These are phyloP conservation scores for Colletotrichum sp. DNA, from an alignment of 2,329 filamentous ascomycete species.

Conservation along the genomic window DNA sequence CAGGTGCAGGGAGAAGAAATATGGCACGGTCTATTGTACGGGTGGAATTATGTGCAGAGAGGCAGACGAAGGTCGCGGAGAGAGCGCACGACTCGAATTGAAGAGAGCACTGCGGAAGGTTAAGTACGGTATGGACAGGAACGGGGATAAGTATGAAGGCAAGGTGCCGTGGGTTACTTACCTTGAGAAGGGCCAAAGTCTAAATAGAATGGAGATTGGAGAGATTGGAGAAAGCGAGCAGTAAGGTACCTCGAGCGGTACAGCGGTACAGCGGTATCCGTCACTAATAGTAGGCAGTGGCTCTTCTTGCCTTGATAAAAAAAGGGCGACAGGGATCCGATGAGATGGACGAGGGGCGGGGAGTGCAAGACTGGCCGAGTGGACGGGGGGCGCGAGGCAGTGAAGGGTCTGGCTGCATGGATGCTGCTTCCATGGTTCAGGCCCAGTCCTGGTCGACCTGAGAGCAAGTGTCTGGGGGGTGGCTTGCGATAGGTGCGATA, in stretches of 20 bases:
- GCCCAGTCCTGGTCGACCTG: background rate
- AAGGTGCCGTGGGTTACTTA: background rate
- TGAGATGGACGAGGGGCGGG: slow-evolving; percentile 1
- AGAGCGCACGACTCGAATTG: background rate
- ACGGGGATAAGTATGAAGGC: background rate
- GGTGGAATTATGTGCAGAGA: background rate
- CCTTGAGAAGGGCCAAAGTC: slow-evolving; percentile 11
- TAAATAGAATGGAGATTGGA: slow-evolving; percentile 16
- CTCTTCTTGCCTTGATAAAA: background rate
- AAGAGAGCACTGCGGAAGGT: background rate
- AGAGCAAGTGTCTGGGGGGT: background rate
- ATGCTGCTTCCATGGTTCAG: background rate
- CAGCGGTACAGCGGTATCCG: background rate
- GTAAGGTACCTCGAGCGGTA: background rate
- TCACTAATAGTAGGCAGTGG: background rate
- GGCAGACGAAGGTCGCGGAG: background rate
- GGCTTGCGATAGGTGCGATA: slow-evolving; percentile 9
- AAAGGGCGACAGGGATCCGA: slow-evolving; percentile 1
- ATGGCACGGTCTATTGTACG: background rate
- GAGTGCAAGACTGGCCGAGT: background rate
- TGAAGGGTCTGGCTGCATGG: slow-evolving; percentile 16
- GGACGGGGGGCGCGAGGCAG: slow-evolving; percentile 8
- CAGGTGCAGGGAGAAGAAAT: background rate
- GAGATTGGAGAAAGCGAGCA: background rate
- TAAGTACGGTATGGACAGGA: background rate